Base-by-base conservation (phyloP, 192 early-diverging fungal genomes). In the Podila epigama region DNA sequence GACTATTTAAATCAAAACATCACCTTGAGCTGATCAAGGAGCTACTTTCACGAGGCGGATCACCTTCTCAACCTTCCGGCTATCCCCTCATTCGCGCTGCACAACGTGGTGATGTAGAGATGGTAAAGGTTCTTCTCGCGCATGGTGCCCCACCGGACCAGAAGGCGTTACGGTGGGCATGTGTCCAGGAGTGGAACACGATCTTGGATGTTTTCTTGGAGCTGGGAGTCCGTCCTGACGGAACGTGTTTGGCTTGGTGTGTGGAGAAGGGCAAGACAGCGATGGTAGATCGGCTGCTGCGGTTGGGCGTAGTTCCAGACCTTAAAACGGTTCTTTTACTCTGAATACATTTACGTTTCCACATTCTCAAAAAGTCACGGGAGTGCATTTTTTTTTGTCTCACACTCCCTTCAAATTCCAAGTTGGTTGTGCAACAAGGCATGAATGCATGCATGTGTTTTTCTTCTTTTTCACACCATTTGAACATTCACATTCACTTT, bases 231-330 rank as follows among this genome's bases (percentile, higher is more conserved):
- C 51, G 50, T 60, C 73, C 73, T n/a, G 73, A 77, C 28, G 55
- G 51, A 3, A 51, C 57, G 15, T 77, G 73, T 10, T 51, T 77
- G 32, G 60, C 60, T 2, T 59, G 52, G 66, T 77, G 73, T 54
- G 73, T 77, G 20, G 73, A 77, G 51, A 68, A 68, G 28, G 66
- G 66, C 27, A 77, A 68, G 66, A 53, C 60, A 1, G 64, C 18
- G 40, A 77, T 77, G 73, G 40, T 68, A 37, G 73, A 77, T 35
- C 59, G 66, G n/a, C 66, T 77, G 8, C 48, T 77, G 25, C 63
- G 53, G 44, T 29, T 77, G 37, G 73, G 73, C 3, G 73, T 77
- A 8, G 66, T 77, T 4, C 73, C 73, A 9, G 61, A 77, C 39
- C 48, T 77, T 13, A 77, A 77, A 56, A 77, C 73, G 2, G 55